phyloP scores from a whole-genome alignment of 2,329 filamentous ascomycete genomes.

The Tympanopsis confertula region DNA sequence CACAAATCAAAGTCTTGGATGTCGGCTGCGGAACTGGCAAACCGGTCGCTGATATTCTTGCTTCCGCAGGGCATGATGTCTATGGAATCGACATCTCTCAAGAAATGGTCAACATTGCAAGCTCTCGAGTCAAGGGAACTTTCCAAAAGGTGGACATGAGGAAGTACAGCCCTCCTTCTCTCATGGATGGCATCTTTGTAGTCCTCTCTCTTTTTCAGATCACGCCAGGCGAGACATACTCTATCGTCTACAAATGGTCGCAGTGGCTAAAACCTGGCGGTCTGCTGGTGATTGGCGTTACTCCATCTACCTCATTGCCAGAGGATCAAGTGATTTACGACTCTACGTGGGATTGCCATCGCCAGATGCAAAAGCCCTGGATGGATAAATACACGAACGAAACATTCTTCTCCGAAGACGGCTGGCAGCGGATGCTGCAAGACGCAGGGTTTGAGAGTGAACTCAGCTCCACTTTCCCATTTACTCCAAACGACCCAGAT shows the following conservation, averaged over 20 bases:
- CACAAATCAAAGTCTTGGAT: slow-evolving; percentile 6
- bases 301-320: slow-evolving; percentile 3
- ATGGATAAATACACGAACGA: slow-evolving; percentile 5
- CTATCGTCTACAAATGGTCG: slow-evolving; percentile 4
- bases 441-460: background rate
- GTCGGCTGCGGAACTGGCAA: slow-evolving; percentile 10
- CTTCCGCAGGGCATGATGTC: slow-evolving; percentile 6
- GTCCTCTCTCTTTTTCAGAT: slow-evolving; percentile 7
- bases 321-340: slow-evolving; percentile 3
- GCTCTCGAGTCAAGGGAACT: slow-evolving; percentile 4
- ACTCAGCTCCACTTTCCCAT: background rate
- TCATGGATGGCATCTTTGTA: slow-evolving; percentile 6
- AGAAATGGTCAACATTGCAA: slow-evolving; percentile 7
- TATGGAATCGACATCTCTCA: slow-evolving; percentile 8
- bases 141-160: slow-evolving; percentile 9
- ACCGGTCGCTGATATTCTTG: slow-evolving; percentile 6
- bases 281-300: slow-evolving; percentile 4
- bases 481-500: background rate
- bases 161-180: slow-evolving; percentile 3
- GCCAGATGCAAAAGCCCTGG: slow-evolving; percentile 4
- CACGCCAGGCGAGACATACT: slow-evolving; percentile 5
- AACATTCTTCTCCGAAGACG: slow-evolving; percentile 2
- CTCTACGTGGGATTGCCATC: slow-evolving; percentile 6
- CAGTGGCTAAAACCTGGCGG: slow-evolving; percentile 7
- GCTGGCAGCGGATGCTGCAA: background rate